phyloP scores from a whole-genome alignment of 208 protist species.

The Acanthamoeba sp. region DNA sequence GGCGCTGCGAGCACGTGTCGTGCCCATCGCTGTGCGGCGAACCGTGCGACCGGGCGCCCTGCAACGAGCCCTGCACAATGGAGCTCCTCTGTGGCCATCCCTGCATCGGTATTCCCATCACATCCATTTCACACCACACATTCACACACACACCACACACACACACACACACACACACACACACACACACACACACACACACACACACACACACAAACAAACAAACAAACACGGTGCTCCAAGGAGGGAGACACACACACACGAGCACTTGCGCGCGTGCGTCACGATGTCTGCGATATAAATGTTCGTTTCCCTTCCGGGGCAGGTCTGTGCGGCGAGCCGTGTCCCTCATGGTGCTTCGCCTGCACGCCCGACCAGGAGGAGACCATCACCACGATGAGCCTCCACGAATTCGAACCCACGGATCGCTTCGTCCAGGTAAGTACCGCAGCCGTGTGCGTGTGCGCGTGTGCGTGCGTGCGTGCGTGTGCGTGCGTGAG shows the following conservation, averaged over 20 bases:
- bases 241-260: too few relatives aligned
- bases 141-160: constrained; percentile 78
- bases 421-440: neutral
- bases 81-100: constrained; percentile 72
- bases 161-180: too few relatives aligned
- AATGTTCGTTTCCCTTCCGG: neutral
- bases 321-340: constrained; percentile 87
- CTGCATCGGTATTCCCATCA: constrained; percentile 4
- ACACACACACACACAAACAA: too few relatives aligned
- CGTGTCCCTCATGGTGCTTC: constrained; percentile 80
- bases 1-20: constrained; percentile 70
- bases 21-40: constrained; percentile 77
- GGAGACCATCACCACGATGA: constrained; percentile 24
- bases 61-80: constrained; percentile 80
- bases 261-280: too few relatives aligned
- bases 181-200: too few relatives aligned
- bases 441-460: neutral
- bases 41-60: constrained; percentile 76
- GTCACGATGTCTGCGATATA: neutral
- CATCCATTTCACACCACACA: neutral
- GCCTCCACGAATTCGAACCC: neutral
- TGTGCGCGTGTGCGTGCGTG: neutral
- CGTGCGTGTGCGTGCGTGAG: neutral
- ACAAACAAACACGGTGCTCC: too few relatives aligned
- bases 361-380: constrained; percentile 56